A percentile compares a stretch with the other conserved stretches of the same genome.
phyloP scores from a whole-genome alignment of 352 stramenopile species.

The Pythium scleroteichum region DNA sequence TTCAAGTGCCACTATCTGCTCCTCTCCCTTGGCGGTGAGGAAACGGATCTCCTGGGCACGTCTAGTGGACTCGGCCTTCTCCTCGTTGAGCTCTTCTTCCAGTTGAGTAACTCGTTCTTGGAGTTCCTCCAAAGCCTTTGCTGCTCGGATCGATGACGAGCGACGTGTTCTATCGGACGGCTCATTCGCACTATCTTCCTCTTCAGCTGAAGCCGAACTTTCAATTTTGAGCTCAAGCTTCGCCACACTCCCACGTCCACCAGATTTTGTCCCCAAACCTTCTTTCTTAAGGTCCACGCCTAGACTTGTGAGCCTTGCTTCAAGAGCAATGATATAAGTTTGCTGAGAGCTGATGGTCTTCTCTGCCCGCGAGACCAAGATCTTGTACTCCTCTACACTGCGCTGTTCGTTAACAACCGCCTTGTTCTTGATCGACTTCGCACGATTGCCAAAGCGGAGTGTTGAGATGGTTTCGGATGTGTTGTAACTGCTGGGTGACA shows the following conservation, averaged over 20 bases:
- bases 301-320: conserved; percentile 50
- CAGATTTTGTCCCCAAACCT: conserved; percentile 10
- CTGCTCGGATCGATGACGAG: conserved; percentile 56
- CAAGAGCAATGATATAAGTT: conserved; percentile 82
- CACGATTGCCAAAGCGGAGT: conserved; percentile 88
- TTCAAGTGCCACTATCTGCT: conserved; percentile 60
- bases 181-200: conserved; percentile 17
- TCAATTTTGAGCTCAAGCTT: conserved; percentile 11
- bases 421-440: conserved; percentile 96
- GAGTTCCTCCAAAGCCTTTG: conserved; percentile 61
- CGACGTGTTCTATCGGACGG: conserved; percentile 22
- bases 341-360: conserved; percentile 80
- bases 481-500: conserved; percentile 90
- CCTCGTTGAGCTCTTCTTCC: conserved; percentile 78
- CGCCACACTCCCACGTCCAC: conserved; percentile 9
- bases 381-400: conserved; percentile 91
- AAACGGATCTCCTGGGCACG: conserved; percentile 75
- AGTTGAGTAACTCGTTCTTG: conserved; percentile 69
- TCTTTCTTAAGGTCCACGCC: conserved; percentile 32
- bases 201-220: conserved; percentile 16
- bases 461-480: conserved; percentile 91
- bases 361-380: conserved; percentile 78
- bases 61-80: conserved; percentile 76
- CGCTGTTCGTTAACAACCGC: conserved; percentile 92
- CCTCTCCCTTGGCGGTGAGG: conserved; percentile 63